A percentile compares a stretch with the other conserved stretches of the same genome.
Conservation (phyloP, 2,329 filamentous ascomycete genomes). For the Penicillium oxalicum region DNA sequence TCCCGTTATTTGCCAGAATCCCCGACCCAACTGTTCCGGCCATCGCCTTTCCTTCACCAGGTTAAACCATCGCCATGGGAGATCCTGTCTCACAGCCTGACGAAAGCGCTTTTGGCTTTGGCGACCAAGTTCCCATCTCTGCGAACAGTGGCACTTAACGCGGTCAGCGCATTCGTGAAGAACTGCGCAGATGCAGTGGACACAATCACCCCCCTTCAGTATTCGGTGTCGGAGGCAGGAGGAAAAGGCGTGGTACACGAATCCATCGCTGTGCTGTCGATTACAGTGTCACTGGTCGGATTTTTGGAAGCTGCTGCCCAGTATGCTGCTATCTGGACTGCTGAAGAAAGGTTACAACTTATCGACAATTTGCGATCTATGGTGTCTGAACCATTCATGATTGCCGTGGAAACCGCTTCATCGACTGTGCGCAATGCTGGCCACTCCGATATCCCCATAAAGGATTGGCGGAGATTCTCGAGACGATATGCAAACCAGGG, state of each 20-base stretch:
- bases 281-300: conserved; percentile 79
- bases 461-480: conserved; percentile 82
- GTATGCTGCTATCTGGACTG: conserved; percentile 73
- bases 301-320: conserved; percentile 79
- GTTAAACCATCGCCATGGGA: conserved; percentile 88
- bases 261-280: conserved; percentile 63
- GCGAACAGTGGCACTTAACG: conserved; percentile 59
- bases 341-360: conserved; percentile 65
- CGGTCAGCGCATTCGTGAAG: conserved; percentile 65
- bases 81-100: conserved; percentile 69
- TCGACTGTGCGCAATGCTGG: conserved; percentile 82
- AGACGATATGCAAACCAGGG: conserved; percentile 75
- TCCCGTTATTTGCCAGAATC: conserved; percentile 80
- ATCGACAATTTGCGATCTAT: conserved; percentile 66
- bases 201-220: conserved; percentile 50
- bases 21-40: conserved; percentile 68
- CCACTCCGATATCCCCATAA: conserved; percentile 57
- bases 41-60: conserved; percentile 74
- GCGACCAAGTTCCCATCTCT: conserved; percentile 67
- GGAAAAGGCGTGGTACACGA: conserved; percentile 45
- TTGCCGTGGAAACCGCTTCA: conserved; percentile 80
- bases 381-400: conserved; percentile 76
- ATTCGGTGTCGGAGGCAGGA: conserved; percentile 50
- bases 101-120: conserved; percentile 72
- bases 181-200: conserved; percentile 61